Base-by-base conservation (phyloP, 768 basidiomycete species). In the Infundibulicybe gibba region DNA sequence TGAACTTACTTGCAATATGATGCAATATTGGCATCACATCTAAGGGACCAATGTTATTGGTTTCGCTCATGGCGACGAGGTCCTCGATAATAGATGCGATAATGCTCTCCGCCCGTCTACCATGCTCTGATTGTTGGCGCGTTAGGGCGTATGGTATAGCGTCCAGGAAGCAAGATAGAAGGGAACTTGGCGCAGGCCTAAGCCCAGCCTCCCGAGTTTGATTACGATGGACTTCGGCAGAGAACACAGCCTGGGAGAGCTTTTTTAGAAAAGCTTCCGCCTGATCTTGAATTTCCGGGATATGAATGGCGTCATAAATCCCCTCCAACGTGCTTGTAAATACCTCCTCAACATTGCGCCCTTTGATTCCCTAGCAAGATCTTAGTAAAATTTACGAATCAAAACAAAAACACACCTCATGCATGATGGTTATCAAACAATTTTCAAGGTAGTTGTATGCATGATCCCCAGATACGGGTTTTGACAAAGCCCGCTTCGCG, bases 1-100 rank as follows among this genome's bases (percentile, higher is more conserved):
- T 83, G 67, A 97, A 90, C 13, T 90, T 83, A 50, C 80, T 81
- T 5, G 89, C 84, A 38, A 98, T 74, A 53, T 92, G 86, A 58
- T 92, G 87, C 41, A 97, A 67, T 32, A 91, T 79, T 6, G 74
- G 70, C 42, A 83, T 69, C 37, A 87, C 69, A 50, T 87, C 85
- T 44, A 74, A 77, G 21, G 68, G 64, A 3, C 70, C 64, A 21
- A 76, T 69, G 47, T 72, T 69, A 20, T 69, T 64, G 32, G 74
- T 72, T 38, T 67, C 66, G 15, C 71, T 74, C 64, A 86, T 72
- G 3, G 64, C 61, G 12, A 88, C 75, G 21, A 94, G 74, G 49
- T 90, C 83, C 33, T 77, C 68, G 35, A 94, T 70, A 48, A 95
- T 74, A 5, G 71, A 61, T 6, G 76, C 64, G 38, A 94, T 71